phyloP scores from a whole-genome alignment of 2,329 filamentous ascomycete genomes.

The Cadophora gregata region DNA sequence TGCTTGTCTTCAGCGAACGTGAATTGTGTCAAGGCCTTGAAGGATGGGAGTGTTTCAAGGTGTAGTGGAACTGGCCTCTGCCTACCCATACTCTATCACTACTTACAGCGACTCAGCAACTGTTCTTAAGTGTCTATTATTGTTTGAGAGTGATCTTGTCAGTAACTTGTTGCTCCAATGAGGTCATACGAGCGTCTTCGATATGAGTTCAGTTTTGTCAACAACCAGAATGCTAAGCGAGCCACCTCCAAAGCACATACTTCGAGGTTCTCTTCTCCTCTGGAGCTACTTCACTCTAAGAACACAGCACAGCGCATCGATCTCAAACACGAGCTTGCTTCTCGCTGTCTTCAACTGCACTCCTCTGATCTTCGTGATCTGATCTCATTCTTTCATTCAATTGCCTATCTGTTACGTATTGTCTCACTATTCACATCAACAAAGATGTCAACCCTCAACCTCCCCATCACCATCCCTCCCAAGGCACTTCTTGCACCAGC shows the following conservation, averaged over 20 bases:
- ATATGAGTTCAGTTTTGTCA: not conserved
- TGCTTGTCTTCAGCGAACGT: no score
- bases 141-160: not conserved
- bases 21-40: no score
- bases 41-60: no score
- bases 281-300: not conserved
- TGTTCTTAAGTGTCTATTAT: not conserved
- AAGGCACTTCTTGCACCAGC: not conserved
- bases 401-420: not conserved
- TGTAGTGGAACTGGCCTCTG: no score
- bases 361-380: not conserved
- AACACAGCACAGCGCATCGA: not conserved
- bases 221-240: not conserved
- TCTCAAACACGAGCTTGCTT: not conserved
- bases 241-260: not conserved
- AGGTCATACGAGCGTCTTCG: not conserved
- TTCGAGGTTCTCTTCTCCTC: not conserved
- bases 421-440: not conserved
- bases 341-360: not conserved
- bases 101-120: not conserved
- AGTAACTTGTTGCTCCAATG: not conserved
- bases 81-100: no score
- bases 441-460: constrained; percentile 1
- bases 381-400: not conserved
- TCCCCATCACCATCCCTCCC: not conserved